Base-by-base conservation (phyloP, 495 filamentous ascomycete species). In the Mytilinidion resinicola region DNA sequence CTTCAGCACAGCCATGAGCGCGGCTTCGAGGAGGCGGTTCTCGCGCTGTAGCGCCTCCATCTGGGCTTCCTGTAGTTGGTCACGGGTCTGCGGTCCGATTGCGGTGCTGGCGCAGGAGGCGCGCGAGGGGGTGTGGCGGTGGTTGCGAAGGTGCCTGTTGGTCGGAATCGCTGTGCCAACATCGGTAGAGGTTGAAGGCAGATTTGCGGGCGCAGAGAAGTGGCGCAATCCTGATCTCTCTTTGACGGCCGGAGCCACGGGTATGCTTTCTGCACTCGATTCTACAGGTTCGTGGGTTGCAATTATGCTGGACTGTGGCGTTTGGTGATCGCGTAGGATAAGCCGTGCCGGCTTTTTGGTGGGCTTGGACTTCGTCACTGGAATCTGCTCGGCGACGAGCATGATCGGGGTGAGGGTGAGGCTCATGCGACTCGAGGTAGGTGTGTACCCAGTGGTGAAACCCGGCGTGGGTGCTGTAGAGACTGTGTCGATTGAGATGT, bases 21-120 rank as follows among this genome's bases (percentile, higher is more conserved):
- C 69, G 10, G 67, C 67, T 15, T 62, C 60, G 10, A 71, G 63
- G 9, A 71, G 34, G 10, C 50, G 51, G 53, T 71, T 71, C 51
- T 70, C 58, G 37, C 62, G 56, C 39, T 70, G 65, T 39, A 71
- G 42, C 15, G 65, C 60, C 17, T 66, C 65, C 15, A 71, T 43
- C 3, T 64, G 65, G 9, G 67, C 55, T 35, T 70, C 64, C 3
- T 69, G 51, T 30, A n/a, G 12, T 10, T n/a, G 10, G 3, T 48
- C 44, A 3, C n/a, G 4, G 4, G 10, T 48, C 44, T n/a, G n/a
- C 44, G 44, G 21, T 11, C 15, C 21, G 19, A 20, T 3, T 15
- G 44, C 44, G 14, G n/a, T 19, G 19, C 44, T 21, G 44, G 4
- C 44, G 44, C n/a, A n/a, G 44, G 44, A 48, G 44, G 44, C 44